Evolutionary conservation across 805 yeast genomes (phyloP).

Genomic region (Yamadazyma philogaea): DNA sequence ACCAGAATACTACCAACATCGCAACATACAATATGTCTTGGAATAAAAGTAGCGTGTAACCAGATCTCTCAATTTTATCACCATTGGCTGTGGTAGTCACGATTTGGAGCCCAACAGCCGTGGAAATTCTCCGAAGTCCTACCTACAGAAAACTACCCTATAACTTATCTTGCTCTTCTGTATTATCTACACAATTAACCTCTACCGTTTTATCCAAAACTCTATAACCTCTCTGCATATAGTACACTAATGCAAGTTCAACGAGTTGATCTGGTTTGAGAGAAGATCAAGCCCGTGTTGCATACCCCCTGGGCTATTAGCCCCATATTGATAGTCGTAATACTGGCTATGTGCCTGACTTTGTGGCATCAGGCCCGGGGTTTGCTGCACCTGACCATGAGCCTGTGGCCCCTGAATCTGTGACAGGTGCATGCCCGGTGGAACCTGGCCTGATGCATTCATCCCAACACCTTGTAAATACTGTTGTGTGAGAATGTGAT

Average conservation of each 20-base stretch:
- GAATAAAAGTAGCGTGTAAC: no score
- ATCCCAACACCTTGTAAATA: neutral
- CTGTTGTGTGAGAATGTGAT: conserved; percentile 6
- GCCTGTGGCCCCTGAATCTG: no score
- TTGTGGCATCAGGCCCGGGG: neutral
- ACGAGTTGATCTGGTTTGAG: conserved; percentile 32
- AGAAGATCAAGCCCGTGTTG: conserved; percentile 2
- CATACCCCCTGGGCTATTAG: neutral
- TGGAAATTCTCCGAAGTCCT: neutral
- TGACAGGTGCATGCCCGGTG: no score
- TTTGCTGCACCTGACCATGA: neutral
- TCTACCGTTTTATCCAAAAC: neutral
- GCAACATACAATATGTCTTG: no score
- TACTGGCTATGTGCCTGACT: neutral
- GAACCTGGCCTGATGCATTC: no score
- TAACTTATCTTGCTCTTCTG: no score
- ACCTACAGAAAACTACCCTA: neutral
- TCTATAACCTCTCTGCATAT: neutral
- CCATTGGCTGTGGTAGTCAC: no score
- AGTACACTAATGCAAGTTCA: conserved; percentile 25
- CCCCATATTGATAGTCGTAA: neutral
- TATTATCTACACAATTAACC: neutral
- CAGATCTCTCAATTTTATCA: no score
- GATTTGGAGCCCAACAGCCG: no score
- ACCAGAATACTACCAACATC: no score